A percentile compares a stretch with the other conserved stretches of the same genome.
Conservation (phyloP, 495 filamentous ascomycete species). For the Cetradonia linearis region DNA sequence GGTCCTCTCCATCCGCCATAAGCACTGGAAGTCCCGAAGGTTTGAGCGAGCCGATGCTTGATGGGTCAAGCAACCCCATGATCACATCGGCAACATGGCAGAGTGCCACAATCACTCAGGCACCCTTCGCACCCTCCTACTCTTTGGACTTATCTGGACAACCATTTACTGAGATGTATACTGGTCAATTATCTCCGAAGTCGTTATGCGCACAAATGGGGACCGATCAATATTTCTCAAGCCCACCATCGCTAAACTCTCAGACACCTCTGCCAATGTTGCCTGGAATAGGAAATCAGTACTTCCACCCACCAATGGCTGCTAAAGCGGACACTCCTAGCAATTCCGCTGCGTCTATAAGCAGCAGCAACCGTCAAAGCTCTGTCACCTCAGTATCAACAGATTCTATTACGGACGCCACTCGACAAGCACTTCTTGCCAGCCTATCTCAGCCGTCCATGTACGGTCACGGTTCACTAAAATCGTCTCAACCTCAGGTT, state of each 20-base stretch:
- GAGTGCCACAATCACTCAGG: slow-evolving; percentile 51
- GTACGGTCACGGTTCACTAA: slow-evolving; percentile 48
- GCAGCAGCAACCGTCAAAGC: slow-evolving; percentile 51
- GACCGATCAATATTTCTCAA: slow-evolving; percentile 45
- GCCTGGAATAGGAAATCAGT: slow-evolving; percentile 31
- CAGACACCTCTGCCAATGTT: slow-evolving; percentile 22
- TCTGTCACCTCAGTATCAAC: slow-evolving; percentile 56
- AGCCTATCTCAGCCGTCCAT: slow-evolving; percentile 73
- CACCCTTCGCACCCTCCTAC: slow-evolving; percentile 51
- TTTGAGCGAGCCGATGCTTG: slow-evolving; percentile 85
- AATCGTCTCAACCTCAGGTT: slow-evolving; percentile 65
- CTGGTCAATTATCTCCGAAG: slow-evolving; percentile 53
- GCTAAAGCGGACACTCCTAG: slow-evolving; percentile 55
- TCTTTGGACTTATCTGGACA: slow-evolving; percentile 47
- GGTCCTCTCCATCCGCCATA: slow-evolving; percentile 88
- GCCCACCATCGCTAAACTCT: slow-evolving; percentile 58
- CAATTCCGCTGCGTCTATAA: slow-evolving; percentile 47
- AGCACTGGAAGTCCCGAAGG: slow-evolving; percentile 87
- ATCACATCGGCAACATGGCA: slow-evolving; percentile 53
- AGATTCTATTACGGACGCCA: slow-evolving; percentile 87
- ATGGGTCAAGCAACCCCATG: slow-evolving; percentile 54
- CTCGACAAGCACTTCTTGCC: slow-evolving; percentile 73
- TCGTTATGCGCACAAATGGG: slow-evolving; percentile 41
- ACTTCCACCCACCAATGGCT: slow-evolving; percentile 39
- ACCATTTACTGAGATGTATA: slow-evolving; percentile 50